Base-by-base conservation (phyloP, 139 green algal species). In the Gonium pectorale region DNA sequence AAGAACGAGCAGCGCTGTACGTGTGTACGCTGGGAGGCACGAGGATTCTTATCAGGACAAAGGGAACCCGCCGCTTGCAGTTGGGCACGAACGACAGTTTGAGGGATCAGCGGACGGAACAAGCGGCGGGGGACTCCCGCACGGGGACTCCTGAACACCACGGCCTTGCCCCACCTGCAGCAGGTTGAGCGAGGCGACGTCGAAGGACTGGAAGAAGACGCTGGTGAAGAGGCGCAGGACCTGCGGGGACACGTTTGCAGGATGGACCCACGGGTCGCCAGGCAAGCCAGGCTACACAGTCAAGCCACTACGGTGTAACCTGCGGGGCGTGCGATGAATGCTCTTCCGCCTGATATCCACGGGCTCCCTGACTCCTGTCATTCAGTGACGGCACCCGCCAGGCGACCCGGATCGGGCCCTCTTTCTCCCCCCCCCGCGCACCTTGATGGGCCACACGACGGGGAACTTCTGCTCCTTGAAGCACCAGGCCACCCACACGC, bases 401-500 rank as follows among this genome's bases (percentile, higher is more conserved):
- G 43, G 40, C 66, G 49, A 13, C 49, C 17, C 49, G 17, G 17
- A 52, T 9, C 27, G 56, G 19, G 19, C 31, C 29, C 62, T 13
- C 31, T n/a, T 29, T 13, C 64, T 3, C 33, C 19, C 33, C 54
- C 13, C 31, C 13, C 17, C 29, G 38, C 29, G 15, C 75, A 85
- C 66, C 63, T 67, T 85, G 24, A 77, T 78, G 66, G 66, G 78
- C 80, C 80, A 86, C 67, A 86, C 80, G 51, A 71, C 66, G 26
- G 70, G 54, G 60, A 86, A 86, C 26, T 70, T 69, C 22, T 81
- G 51, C 11, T 81, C 73, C 43, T 80, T 71, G 68, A 87, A 83
- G 44, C 70, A 87, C 72, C 72, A 87, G 9, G 62, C 83, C 51
- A 88, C 83, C 83, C 83, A 89, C n/a, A 85, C 51, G 75, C 84